phyloP scores from a whole-genome alignment of 2,329 filamentous ascomycete genomes.

The Pyrenochaeta sp. region DNA sequence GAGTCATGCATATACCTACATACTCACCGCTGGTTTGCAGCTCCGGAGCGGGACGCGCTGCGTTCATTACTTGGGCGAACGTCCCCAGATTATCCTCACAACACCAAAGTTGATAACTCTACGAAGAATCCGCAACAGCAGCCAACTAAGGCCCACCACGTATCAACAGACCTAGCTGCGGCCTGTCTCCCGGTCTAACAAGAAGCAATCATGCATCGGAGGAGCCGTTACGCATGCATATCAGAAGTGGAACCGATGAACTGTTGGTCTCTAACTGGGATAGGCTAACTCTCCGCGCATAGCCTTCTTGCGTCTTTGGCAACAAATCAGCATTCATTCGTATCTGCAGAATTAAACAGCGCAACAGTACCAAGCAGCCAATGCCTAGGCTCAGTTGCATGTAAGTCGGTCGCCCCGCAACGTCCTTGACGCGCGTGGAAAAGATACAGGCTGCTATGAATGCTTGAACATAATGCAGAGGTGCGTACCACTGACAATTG shows the following conservation, averaged over 20 bases:
- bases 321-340: background rate
- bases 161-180: constrained; percentile 1
- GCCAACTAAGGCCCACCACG: constrained; percentile 9
- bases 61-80: background rate
- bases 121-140: background rate
- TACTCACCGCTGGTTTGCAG: constrained; percentile 8
- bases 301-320: background rate
- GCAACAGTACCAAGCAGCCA: background rate
- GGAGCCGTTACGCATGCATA: constrained; percentile 6
- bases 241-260: background rate
- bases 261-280: background rate
- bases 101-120: background rate
- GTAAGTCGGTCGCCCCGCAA: background rate
- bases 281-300: constrained; percentile 1
- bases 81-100: background rate
- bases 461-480: background rate
- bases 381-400: background rate
- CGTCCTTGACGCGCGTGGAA: background rate
- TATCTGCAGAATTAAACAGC: background rate
- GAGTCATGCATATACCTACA: background rate
- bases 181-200: background rate
- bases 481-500: background rate
- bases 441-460: background rate
- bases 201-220: background rate
- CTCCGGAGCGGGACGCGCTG: constrained; percentile 2